Evolutionary conservation across 192 early-diverging fungal species (phyloP).

Genomic region (Radiomyces spectabilis): DNA sequence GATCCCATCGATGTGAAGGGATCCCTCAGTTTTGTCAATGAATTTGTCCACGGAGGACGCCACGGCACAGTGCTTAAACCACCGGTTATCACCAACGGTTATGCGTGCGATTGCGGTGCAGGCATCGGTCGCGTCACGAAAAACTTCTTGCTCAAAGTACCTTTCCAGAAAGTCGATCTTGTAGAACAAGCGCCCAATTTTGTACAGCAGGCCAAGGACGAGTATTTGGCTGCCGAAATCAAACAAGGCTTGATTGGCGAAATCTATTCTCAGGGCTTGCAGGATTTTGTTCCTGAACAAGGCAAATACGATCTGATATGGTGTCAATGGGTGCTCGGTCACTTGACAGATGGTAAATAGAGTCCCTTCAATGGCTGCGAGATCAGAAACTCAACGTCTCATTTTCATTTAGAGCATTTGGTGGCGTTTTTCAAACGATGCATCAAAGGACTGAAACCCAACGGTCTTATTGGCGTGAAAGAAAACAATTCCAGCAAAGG

Average conservation of each 20-base stretch:
- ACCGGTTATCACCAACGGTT: slow-evolving; percentile 4
- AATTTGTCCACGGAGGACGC: slow-evolving; percentile 39
- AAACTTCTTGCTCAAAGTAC: slow-evolving; percentile 62
- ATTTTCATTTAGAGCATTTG: slow-evolving; percentile 68
- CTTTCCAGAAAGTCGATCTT: slow-evolving; percentile 81
- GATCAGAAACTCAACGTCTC: no score
- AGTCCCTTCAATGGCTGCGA: no score
- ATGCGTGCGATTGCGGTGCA: slow-evolving; percentile 82
- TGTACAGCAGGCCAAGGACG: slow-evolving; percentile 57
- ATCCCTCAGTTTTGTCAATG: slow-evolving; percentile 61
- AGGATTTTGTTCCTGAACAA: slow-evolving; percentile 64
- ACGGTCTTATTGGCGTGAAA: slow-evolving; percentile 82
- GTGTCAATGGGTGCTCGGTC: slow-evolving; percentile 96
- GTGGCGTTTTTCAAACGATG: slow-evolving; percentile 77
- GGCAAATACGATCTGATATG: slow-evolving; percentile 88
- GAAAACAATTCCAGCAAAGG: slow-evolving; percentile 72
- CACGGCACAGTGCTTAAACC: slow-evolving; percentile 11
- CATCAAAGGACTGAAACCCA: slow-evolving; percentile 53
- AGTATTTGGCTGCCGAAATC: slow-evolving; percentile 55
- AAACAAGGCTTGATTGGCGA: slow-evolving; percentile 48
- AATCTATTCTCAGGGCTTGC: slow-evolving; percentile 73
- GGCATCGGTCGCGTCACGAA: slow-evolving; percentile 94
- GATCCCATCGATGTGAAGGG: slow-evolving; percentile 64
- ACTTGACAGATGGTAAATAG: slow-evolving; percentile 76
- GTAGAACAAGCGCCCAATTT: slow-evolving; percentile 83